Evolutionary conservation across 2,329 filamentous ascomycete species (phyloP).

Genomic region (Dactylellina parvicollis): DNA sequence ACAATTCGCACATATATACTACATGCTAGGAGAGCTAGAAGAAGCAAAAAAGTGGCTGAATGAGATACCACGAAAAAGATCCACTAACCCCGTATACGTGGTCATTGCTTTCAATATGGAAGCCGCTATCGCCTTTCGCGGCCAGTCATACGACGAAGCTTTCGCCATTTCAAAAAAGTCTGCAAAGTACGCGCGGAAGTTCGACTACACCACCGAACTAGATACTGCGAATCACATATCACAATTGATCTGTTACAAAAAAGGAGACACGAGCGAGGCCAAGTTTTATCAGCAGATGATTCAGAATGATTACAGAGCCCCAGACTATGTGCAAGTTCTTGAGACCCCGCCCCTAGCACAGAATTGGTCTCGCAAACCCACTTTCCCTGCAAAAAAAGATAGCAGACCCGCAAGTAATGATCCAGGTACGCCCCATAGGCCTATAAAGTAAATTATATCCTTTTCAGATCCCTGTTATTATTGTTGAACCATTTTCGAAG

Average conservation of each 20-base stretch:
- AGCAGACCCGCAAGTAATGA: neutral
- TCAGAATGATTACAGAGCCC: neutral
- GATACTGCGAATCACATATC: slow-evolving; percentile 30
- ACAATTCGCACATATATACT: slow-evolving; percentile 24
- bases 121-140: slow-evolving; percentile 28
- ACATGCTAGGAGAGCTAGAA: slow-evolving; percentile 32
- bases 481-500: too few species aligned
- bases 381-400: neutral
- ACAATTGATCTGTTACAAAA: slow-evolving; percentile 11
- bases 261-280: slow-evolving; percentile 31
- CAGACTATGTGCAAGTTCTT: slow-evolving; percentile 12
- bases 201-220: slow-evolving; percentile 2
- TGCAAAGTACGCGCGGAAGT: slow-evolving; percentile 40
- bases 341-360: neutral
- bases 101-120: slow-evolving; percentile 34
- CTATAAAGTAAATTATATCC: too few species aligned
- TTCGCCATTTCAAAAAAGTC: slow-evolving; percentile 20
- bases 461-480: too few species aligned
- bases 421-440: neutral
- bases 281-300: slow-evolving; percentile 46
- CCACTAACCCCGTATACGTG: slow-evolving; percentile 13
- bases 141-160: slow-evolving; percentile 6
- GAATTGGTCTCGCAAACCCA: neutral
- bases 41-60: slow-evolving; percentile 22
- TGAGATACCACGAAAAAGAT: slow-evolving; percentile 30